Evolutionary conservation across 768 basidiomycete genomes (phyloP), one percentile per base, ranked within the genome.

Genomic region (Pulveroboletus sp.): DNA sequence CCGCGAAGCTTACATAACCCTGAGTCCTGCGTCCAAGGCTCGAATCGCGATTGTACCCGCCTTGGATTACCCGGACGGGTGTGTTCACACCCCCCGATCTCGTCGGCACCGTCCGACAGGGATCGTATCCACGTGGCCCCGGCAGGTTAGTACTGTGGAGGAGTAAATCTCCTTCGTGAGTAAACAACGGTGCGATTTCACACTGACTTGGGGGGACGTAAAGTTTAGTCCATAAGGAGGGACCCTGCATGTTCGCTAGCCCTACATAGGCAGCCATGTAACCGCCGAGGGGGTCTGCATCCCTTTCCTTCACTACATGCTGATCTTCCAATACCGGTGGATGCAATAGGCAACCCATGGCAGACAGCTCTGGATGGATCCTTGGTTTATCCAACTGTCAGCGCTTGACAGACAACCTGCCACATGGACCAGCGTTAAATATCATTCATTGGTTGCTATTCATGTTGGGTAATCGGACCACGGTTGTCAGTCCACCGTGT

Each of bases 1-100:
- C 62, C 61, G 61, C 61, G 61, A 62, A 62, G 52, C 49, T 43
- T 55, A n/a, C n/a, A n/a, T n/a, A 47, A 48, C 58, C 54, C 54
- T 61, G 61, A 51, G 12, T 27, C 20, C 8, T 51, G 50, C 14
- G 24, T 22, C 16, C 30, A 41, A 17, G 40, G 27, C 40, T 41
- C 40, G 40, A 19, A 41, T 41, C 40, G 26, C 40, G 39, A 40
- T 27, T 41, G 40, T 22, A 24, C 19, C 40, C 40, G 40, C 40
- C 26, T 17, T 26, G n/a, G 11, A 41, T 41, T 41, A 41, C 17
- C 40, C 40, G 40, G n/a, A 26, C 17, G 27, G 26, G 12, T 29
- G 12, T n/a, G n/a, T n/a, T n/a, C n/a, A n/a, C n/a, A n/a, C n/a
- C n/a, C 22, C 42, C 61, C 60, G 61, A 30, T 35, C 38, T 43